phyloP scores from a whole-genome alignment of 1,284 basidiomycete species.

The Cystobasidium slooffiae region DNA sequence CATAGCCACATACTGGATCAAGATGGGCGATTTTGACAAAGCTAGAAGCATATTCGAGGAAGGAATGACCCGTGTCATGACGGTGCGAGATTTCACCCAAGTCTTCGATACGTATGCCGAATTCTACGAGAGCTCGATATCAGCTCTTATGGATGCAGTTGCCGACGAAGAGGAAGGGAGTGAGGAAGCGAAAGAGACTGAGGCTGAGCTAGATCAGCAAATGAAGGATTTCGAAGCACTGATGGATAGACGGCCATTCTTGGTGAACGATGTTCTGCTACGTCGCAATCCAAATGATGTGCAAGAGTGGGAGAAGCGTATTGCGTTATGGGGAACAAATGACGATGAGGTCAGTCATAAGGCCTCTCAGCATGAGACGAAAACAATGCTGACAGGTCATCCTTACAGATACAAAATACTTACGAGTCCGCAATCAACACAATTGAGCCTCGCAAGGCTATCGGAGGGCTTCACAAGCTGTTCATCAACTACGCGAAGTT shows the following conservation, averaged over 20 bases:
- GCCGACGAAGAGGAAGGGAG: constrained; percentile 73
- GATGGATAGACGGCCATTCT: constrained; percentile 93
- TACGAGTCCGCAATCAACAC: constrained; percentile 89
- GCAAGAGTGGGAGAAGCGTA: constrained; percentile 98
- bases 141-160: constrained; percentile 86
- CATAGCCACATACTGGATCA: constrained; percentile 97
- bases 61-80: constrained; percentile 82
- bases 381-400: constrained; percentile 29
- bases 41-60: constrained; percentile 81
- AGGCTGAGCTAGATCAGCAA: constrained; percentile 80
- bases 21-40: constrained; percentile 87
- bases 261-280: constrained; percentile 93
- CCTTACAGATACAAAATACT: constrained; percentile 62
- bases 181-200: constrained; percentile 73
- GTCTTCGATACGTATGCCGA: constrained; percentile 97
- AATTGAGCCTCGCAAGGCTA: constrained; percentile 85
- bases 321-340: constrained; percentile 89
- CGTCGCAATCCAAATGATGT: constrained; percentile 96
- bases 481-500: constrained; percentile 97
- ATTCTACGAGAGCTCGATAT: constrained; percentile 88
- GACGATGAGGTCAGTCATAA: constrained; percentile 71
- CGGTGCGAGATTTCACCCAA: constrained; percentile 95
- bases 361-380: constrained; percentile 56
- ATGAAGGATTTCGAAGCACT: constrained; percentile 94
- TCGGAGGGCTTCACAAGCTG: constrained; percentile 85